phyloP scores from a whole-genome alignment of 2,329 filamentous ascomycete genomes.

The Ploettnerulaceae sp. region DNA sequence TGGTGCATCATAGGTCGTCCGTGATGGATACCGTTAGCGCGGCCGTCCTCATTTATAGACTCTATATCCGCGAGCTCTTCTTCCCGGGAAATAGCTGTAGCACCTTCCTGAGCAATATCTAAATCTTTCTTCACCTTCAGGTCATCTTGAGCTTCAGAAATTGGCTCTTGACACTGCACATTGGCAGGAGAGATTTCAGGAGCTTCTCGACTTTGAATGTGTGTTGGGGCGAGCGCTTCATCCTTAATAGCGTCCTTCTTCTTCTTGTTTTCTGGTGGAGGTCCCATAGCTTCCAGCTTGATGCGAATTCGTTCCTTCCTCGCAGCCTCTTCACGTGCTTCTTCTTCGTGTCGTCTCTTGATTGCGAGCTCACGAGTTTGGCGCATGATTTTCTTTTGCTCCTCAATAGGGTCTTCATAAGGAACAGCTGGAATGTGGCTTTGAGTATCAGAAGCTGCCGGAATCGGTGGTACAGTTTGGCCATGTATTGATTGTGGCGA shows the following conservation, averaged over 20 bases:
- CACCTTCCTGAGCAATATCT: conserved; percentile 12
- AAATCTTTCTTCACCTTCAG: conserved; percentile 12
- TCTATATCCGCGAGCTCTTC: conserved; percentile 12
- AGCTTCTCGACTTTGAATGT: conserved; percentile 29
- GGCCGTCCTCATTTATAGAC: conserved; percentile 15
- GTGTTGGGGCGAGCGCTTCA: conserved; percentile 37
- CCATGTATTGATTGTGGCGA: conserved; percentile 32
- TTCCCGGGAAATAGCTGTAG: conserved; percentile 7
- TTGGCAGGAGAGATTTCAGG: conserved; percentile 8
- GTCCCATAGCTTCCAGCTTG: conserved; percentile 66
- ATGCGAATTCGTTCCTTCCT: conserved; percentile 65
- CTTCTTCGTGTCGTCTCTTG: conserved; percentile 62
- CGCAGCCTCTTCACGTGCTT: conserved; percentile 67
- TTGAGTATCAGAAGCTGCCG: conserved; percentile 34
- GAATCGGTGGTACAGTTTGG: conserved; percentile 33
- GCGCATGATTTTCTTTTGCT: conserved; percentile 67
- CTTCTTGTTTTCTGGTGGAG: conserved; percentile 55
- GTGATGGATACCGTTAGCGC: conserved; percentile 23
- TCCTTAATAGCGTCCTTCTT: conserved; percentile 50
- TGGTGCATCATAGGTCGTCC: conserved; percentile 22
- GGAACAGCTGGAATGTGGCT: conserved; percentile 31
- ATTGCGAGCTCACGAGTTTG: conserved; percentile 65
- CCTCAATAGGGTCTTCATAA: conserved; percentile 52
- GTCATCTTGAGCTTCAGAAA: conserved; percentile 11
- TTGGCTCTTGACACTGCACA: conserved; percentile 10